Evolutionary conservation across 2,329 filamentous ascomycete genomes (phyloP), one percentile per base, ranked within the genome.

Genomic region (Polychaeton citri): DNA sequence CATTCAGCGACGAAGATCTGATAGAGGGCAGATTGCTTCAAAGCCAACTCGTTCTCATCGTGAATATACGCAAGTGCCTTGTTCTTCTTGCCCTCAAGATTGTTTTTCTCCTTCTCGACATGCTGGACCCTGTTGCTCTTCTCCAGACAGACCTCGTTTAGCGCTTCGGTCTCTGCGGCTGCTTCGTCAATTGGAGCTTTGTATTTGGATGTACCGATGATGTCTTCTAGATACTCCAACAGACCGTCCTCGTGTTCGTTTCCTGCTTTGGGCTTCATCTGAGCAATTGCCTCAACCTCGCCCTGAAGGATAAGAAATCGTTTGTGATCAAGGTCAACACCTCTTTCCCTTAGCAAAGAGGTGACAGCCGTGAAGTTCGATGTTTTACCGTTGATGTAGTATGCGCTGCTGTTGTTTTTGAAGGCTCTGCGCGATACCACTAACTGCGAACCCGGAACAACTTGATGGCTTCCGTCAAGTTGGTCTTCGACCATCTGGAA

Each of bases 141-240:
- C 59, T 98, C 90, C 50, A 85, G 70, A 54, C 90, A 98, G 2
- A 93, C 75, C 50, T 98, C 90, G 54, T 98, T 98, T 37, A 96
- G 71, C 1, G 76, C 78, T 60, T 98, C 90, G 0, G 94, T 84
- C 58, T 96, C 84, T 1, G 79, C 65, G 0, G 86, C 88, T 1
- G 87, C 79, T 62, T 98, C 90, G 49, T 98, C 90, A 43, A 98
- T 98, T 0, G 90, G 88, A 0, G 81, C 74, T 63, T 98, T 98
- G 66, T 98, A 98, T 57, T 94, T 95, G 5, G 90, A 96, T 0
- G 90, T 98, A 43, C 92, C 90, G 49, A 98, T 96, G 42, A 98
- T 98, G 52, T 98, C 90, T 58, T 98, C 90, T 0, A 98, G 74
- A 45, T 98, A 98, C 58, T 98, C 90, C 13, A 98, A 69, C 3